Evolutionary conservation across 2,329 filamentous ascomycete genomes (phyloP), one percentile per base, ranked within the genome.

Genomic region (Fusarium scirpi): DNA sequence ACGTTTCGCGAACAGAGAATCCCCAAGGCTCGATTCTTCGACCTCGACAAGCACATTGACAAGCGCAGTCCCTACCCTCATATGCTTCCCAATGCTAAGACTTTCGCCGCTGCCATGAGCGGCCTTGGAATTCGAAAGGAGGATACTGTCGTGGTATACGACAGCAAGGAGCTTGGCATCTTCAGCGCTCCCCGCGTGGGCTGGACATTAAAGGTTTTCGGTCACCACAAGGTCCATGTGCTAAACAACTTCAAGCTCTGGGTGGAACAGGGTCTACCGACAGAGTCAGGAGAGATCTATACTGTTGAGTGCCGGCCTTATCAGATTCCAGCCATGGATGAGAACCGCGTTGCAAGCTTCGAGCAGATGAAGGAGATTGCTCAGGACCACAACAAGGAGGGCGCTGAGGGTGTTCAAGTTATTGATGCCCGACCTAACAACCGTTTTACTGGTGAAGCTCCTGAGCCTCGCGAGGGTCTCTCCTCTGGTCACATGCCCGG

Each of bases 211-310:
- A 90, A 89, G 76, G 89, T 94, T 34, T 98, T 98, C 80, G 96
- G 96, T 3, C 96, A 99, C 79, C 85, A 89, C 46, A 91, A 89
- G 69, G 95, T 99, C 16, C 94, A 98, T 79, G 82, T 99, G 20
- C 83, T 99, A 58, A 97, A 99, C 83, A 99, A 99, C 83, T 99
- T 98, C 83, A 92, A 91, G 79, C 82, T 92, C n/a, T 99, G 94
- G 94, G 90, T 95, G 3, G 92, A 95, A 34, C 86, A 97, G 76
- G 94, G 92, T 3, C 88, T 90, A 71, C 92, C 94, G 0, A 92
- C 91, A 1, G 94, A 97, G 82, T 90, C 89, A n/a, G 94, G 95
- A 54, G 83, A 92, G 79, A 81, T 92, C 55, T 91, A 89, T 80
- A 89, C 83, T 60, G 87, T 91, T 46, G 89, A 91, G 76, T 90